Evolutionary conservation across 2,329 filamentous ascomycete species (phyloP).

Genomic region (Mycocentrospora acerina): DNA sequence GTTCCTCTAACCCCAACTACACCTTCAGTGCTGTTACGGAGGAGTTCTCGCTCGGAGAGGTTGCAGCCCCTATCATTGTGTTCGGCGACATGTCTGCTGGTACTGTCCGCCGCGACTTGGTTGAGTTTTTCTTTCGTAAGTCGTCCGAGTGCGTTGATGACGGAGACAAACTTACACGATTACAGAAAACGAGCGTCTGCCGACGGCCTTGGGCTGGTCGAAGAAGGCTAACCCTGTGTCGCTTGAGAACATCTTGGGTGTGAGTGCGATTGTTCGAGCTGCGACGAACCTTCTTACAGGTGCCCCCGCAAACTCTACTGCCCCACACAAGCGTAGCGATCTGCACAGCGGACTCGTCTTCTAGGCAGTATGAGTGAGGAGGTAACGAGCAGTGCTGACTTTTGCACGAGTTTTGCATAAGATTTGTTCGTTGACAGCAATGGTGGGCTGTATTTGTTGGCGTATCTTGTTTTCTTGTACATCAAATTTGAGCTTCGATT

Average conservation of each 20-base stretch:
- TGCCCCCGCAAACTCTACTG: not conserved
- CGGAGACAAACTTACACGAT: not conserved
- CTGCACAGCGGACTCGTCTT: slow-evolving; percentile 1
- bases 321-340: slow-evolving; percentile 9
- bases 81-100: slow-evolving; percentile 49
- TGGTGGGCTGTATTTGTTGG: too few species aligned
- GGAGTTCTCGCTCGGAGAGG: slow-evolving; percentile 53
- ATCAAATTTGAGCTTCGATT: too few species aligned
- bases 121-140: slow-evolving; percentile 54
- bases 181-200: slow-evolving; percentile 48
- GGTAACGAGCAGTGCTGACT: not conserved
- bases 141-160: slow-evolving; percentile 17
- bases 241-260: slow-evolving; percentile 10
- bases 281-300: slow-evolving; percentile 11
- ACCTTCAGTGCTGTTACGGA: slow-evolving; percentile 47
- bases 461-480: too few species aligned
- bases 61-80: slow-evolving; percentile 52
- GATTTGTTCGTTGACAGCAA: too few species aligned
- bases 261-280: slow-evolving; percentile 10
- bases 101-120: slow-evolving; percentile 44
- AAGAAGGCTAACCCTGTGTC: slow-evolving; percentile 15
- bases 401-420: too few species aligned
- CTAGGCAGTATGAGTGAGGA: not conserved
- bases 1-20: slow-evolving; percentile 53
- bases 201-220: slow-evolving; percentile 46